Base-by-base conservation (phyloP, 192 early-diverging fungal genomes). In the Coemansia sp. region DNA sequence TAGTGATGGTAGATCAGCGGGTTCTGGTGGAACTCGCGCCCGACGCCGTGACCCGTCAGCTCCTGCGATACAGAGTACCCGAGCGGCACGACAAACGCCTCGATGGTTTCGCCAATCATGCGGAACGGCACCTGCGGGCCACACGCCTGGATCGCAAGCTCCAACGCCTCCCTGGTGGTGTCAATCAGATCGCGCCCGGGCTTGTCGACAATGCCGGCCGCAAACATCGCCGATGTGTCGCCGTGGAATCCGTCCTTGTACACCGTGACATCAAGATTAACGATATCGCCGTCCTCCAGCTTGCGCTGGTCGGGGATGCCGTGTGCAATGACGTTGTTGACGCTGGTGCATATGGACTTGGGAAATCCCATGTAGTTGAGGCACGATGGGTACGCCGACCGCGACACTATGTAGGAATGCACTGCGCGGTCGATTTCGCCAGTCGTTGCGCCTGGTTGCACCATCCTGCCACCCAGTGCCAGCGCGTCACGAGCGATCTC, bases 1-100 rank as follows among this genome's bases (percentile, higher is more conserved):
- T 67, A 57, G 77, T 90, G 90, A 59, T 94, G 93, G 75, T 87
- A 87, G 51, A 96, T 88, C 29, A 92, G 66, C 29, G 94, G 93
- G 51, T 87, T 81, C 68, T 89, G 86, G 76, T 96, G 94, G 64
- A 96, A 96, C 52, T 88, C 79, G 20, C 84, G 84, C 43, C 94
- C 93, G 29, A 96, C 89, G 1, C 94, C 94, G 72, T 96, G 94
- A 5, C 94, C 94, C 3, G 91, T 91, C 61, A 94, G 87, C 42
- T 91, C 87, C 9, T 83, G 73, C 3, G 86, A 88, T 16, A 92
- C 82, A 7, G 85, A 75, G 71, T 84, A 91, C 23, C 87, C 87
- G 33, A 84, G 49, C 28, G 61, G 39, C 30, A 21, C 58, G 2
- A 63, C 71, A 43, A 82, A 59, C 20, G 70, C 68, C 52, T 79